A percentile compares a stretch with the other conserved stretches of the same genome.
These are phyloP conservation scores for Ambrosia hybrid DNA, from an alignment of 140 eudicot genomes.

Conservation along the genomic window DNA sequence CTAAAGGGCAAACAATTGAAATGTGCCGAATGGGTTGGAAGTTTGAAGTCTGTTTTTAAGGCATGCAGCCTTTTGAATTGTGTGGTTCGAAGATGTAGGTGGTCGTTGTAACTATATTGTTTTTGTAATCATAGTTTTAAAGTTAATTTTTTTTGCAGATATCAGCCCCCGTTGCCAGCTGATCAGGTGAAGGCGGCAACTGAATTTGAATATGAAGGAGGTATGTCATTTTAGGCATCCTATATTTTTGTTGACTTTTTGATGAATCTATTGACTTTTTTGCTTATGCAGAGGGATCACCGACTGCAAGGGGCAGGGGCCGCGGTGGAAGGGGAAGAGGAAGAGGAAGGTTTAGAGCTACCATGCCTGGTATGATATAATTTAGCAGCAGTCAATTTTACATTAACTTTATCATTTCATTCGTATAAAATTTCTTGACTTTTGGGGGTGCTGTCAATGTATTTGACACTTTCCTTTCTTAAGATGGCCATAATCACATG, in stretches of 20 bases:
- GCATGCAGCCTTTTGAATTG: not conserved
- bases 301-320: conserved; percentile 76
- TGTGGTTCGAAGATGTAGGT: not conserved
- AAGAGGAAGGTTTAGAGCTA: conserved; percentile 48
- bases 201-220: conserved; percentile 78
- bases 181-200: conserved; percentile 71
- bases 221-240: conserved; percentile 29
- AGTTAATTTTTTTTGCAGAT: conserved; percentile 35
- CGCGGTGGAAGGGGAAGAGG: conserved; percentile 73
- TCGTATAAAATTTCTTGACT: not conserved
- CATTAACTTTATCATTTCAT: not conserved
- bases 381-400: not conserved
- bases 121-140: not conserved
- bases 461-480: too few relatives aligned
- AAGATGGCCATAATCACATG: too few relatives aligned
- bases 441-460: not conserved
- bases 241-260: not conserved
- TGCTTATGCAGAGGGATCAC: conserved; percentile 65
- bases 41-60: not conserved
- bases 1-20: too few relatives aligned
- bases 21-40: not conserved
- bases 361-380: conserved; percentile 46
- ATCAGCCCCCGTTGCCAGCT: conserved; percentile 89
- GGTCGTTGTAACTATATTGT: not conserved
- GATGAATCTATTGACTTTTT: conserved; percentile 13